Evolutionary conservation across 768 basidiomycete species (phyloP).

Genomic region (Auricularia heimuer): DNA sequence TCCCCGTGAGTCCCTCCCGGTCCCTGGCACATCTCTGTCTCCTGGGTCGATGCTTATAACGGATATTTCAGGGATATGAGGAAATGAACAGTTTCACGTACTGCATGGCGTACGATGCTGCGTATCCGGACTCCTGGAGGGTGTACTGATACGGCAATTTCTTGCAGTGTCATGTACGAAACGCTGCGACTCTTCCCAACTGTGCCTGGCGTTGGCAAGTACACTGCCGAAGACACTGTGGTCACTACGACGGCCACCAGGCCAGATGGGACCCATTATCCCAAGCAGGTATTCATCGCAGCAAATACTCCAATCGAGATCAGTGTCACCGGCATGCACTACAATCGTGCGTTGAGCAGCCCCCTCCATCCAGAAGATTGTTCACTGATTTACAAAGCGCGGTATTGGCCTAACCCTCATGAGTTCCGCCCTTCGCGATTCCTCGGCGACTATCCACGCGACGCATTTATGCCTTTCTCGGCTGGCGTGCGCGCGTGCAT

Average conservation of each 20-base stretch:
- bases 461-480: conserved; percentile 6
- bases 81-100: background rate
- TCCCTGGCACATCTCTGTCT: background rate
- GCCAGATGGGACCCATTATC: conserved; percentile 1
- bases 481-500: conserved; percentile 3
- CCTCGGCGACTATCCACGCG: conserved; percentile 5
- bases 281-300: background rate
- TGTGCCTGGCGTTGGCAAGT: conserved; percentile 18
- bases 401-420: conserved; percentile 6
- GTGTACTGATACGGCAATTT: too few species aligned
- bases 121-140: too few species aligned
- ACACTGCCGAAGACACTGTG: conserved; percentile 15
- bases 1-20: conserved; percentile 2
- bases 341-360: conserved; percentile 5
- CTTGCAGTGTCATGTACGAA: conserved; percentile 12
- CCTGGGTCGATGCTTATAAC: background rate
- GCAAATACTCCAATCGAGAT: background rate
- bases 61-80: background rate
- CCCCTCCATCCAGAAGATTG: background rate
- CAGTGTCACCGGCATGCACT: conserved; percentile 2
- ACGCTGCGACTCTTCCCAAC: conserved; percentile 15
- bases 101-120: background rate
- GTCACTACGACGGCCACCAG: conserved; percentile 11
- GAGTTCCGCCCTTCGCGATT: conserved; percentile 7
- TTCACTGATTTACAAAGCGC: conserved; percentile 12